These are phyloP conservation scores for Peronospora belbahrii DNA, from an alignment of 352 stramenopile genomes.

Conservation along the genomic window DNA sequence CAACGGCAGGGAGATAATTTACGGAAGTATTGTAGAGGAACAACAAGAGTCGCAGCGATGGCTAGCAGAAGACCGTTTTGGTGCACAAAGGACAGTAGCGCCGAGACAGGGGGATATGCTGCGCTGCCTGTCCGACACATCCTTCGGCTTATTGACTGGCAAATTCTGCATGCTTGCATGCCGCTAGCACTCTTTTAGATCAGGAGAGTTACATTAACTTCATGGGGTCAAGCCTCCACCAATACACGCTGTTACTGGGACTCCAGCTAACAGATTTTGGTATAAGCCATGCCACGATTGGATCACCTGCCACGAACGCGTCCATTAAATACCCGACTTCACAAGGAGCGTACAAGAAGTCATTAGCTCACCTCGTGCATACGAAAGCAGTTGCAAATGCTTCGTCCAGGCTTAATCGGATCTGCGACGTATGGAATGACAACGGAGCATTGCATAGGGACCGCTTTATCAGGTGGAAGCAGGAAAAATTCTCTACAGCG, in stretches of 20 bases:
- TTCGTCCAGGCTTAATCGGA: constrained; percentile 56
- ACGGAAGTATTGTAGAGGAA: too few relatives aligned
- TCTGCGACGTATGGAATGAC: constrained; percentile 66
- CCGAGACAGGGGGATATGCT: constrained; percentile 1
- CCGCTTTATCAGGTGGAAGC: constrained; percentile 41
- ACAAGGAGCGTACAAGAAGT: neutral
- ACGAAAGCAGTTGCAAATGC: constrained; percentile 75
- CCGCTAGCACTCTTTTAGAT: constrained; percentile 2
- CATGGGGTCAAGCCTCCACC: constrained; percentile 8
- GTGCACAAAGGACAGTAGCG: constrained; percentile 8
- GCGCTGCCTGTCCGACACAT: neutral
- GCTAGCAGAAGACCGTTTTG: constrained; percentile 16
- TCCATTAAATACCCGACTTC: constrained; percentile 1
- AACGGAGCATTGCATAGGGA: constrained; percentile 25
- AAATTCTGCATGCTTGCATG: constrained; percentile 1
- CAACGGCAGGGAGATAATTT: too few relatives aligned
- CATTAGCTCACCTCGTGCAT: constrained; percentile 54
- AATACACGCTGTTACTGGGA: constrained; percentile 21
- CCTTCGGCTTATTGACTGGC: constrained; percentile 3
- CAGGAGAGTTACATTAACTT: neutral
- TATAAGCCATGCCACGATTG: constrained; percentile 41
- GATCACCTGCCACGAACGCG: constrained; percentile 21
- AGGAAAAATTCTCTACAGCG: constrained; percentile 60
- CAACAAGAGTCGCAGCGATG: constrained; percentile 10
- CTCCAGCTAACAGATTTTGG: constrained; percentile 29